phyloP scores from a whole-genome alignment of 352 stramenopile genomes.

The Phytophthora litchii region DNA sequence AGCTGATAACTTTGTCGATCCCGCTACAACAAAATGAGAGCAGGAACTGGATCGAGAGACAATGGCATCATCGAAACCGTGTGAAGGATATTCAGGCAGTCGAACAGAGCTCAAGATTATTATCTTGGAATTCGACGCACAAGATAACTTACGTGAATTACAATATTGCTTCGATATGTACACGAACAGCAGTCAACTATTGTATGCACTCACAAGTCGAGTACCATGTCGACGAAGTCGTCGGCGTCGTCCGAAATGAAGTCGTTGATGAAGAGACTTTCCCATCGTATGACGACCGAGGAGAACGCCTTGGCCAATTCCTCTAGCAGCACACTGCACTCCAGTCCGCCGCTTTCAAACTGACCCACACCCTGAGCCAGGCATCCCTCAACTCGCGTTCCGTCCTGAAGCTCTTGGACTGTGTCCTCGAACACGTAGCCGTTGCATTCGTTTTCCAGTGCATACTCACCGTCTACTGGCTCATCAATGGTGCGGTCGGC shows the following conservation, averaged over 20 bases:
- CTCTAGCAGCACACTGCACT: slow-evolving; percentile 53
- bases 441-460: slow-evolving; percentile 69
- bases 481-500: slow-evolving; percentile 59
- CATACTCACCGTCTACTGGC: slow-evolving; percentile 43
- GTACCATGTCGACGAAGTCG: slow-evolving; percentile 48
- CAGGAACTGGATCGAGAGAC: too few species aligned
- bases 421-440: slow-evolving; percentile 71
- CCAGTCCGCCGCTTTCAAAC: slow-evolving; percentile 59
- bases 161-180: slow-evolving; percentile 16
- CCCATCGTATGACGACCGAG: slow-evolving; percentile 73
- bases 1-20: too few species aligned
- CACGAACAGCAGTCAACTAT: slow-evolving; percentile 1
- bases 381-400: slow-evolving; percentile 50
- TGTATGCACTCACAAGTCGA: slow-evolving; percentile 32
- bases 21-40: too few species aligned
- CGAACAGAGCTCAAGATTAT: too few species aligned
- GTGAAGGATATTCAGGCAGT: too few species aligned
- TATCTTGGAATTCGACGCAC: not conserved
- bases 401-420: slow-evolving; percentile 38
- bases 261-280: slow-evolving; percentile 76
- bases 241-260: slow-evolving; percentile 49
- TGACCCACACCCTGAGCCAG: slow-evolving; percentile 54
- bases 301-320: slow-evolving; percentile 66
- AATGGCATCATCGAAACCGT: too few species aligned
- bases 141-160: slow-evolving; percentile 32